Evolutionary conservation across 768 basidiomycete species (phyloP), one percentile per base, ranked within the genome.

Genomic region (Rhodotorula taiwanensis): DNA sequence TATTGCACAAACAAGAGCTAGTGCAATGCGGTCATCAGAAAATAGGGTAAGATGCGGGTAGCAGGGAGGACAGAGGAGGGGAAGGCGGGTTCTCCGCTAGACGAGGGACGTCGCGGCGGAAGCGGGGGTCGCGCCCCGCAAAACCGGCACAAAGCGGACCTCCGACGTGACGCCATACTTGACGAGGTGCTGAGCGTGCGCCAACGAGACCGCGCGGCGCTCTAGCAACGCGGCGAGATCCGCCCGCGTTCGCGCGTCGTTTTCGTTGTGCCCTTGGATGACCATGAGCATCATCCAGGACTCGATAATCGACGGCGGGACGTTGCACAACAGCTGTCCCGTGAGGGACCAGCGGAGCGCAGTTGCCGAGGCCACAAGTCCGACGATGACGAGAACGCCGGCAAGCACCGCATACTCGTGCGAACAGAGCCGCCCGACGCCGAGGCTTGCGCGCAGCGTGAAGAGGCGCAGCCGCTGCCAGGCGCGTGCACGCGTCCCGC

Each of bases 301-400:
- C 43, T 44, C 43, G 43, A 44, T 44, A 21, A 44, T 44, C 43
- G 43, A 44, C 43, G 43, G 43, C 43, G 43, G 43, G 43, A 44
- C 43, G 43, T 44, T 44, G 43, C 43, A 44, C 8, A 44, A n/a
- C 11, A 44, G 43, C 23, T 44, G 43, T 18, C 43, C 43, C 23
- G 43, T 44, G 20, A 44, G 43, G 7, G 43, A 44, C 43, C 43
- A 44, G 15, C 23, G 15, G 20, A 44, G 43, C 43, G 43, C 43
- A 7, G 43, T 20, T 8, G 43, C 43, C 20, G 43, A 18, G 9
- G 23, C 43, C 13, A 44, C 43, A 21, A 44, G 43, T 7, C 43
- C 43, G 20, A n/a, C 43, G 43, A 44, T 21, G 43, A 44, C 43
- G 43, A 44, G 20, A 21, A 44, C 43, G 11, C 43, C 43, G 9